Base-by-base conservation (phyloP, 192 early-diverging fungal genomes). In the Kickxella alabastrina region DNA sequence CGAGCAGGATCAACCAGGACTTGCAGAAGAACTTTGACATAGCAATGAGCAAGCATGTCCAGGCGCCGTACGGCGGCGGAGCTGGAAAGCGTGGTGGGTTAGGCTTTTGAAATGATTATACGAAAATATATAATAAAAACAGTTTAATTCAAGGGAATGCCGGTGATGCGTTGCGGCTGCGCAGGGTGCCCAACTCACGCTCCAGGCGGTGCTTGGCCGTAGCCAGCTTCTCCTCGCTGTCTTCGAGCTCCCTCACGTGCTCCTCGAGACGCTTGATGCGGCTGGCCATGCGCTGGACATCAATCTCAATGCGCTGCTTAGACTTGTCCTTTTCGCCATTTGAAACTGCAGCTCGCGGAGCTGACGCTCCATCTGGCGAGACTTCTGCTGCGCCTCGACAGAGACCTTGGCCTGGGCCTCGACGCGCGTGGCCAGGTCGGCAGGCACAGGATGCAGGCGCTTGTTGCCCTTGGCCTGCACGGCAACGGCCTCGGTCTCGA, bases 291-390 rank as follows among this genome's bases (percentile, higher is more conserved):
- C 86, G 85, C 49, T 79, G 76, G 24, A 80, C 67, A 52, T 91
- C 88, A 17, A 87, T 71, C 36, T 88, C 87, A 17, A 80, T 77
- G 40, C 84, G 77, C 40, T 86, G 82, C 67, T 89, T 88, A 39
- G 86, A 67, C 68, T 90, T 91, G 24, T 95, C 89, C 47, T 80
- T 75, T 67, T 95, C 92, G 23, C 73, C 64, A 95, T 59, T 54
- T 93, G 89, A 74, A 88, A 89, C 68, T 93, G 91, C 45, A 93
- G 70, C 69, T 93, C 90, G 14, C 89, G 80, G 54, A 93, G 81
- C 48, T 82, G 77, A 48, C 91, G 78, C 56, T 95, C 91, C 28
- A 74, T 59, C 65, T 73, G 60, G 39, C 68, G 67, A 24, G 59
- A 31, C 43, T 60, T 72, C 27, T 68, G 75, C 64, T 73, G 59